Base-by-base conservation (phyloP, 768 basidiomycete genomes). In the Pisolithus microcarpus region DNA sequence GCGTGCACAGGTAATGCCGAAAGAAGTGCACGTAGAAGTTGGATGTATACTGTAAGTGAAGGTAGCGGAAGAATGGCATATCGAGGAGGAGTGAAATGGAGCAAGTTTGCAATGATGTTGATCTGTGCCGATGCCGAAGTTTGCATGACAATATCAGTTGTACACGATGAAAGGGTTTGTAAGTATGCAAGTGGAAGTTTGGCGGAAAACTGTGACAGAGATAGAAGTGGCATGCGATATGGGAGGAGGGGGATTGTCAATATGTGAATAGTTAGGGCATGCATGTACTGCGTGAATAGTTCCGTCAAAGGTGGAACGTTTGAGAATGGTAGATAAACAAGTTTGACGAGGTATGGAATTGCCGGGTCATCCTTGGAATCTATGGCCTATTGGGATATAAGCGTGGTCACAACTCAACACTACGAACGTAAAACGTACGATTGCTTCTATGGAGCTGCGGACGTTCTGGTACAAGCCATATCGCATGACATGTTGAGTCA, bases 231-330 rank as follows among this genome's bases (percentile, higher is more conserved):
- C 43, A 87, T 71, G 7, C 81, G 85, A 65, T 88, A 85, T 1
- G 90, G 91, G 0, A 97, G 75, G 0, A 91, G 69, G 0, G 88
- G 86, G 40, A 94, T 72, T 1, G 84, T 76, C 51, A 95, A 72
- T 49, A 94, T 79, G 53, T 71, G 65, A 15, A 70, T 61, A 48
- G 87, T 56, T 26, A 87, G 58, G 16, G 65, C 60, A 28, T 65
- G 55, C 15, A 84, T 59, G 39, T 72, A 64, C 53, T 54, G 57
- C 6, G 64, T 24, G 43, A 60, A 63, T 15, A 34, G 23, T 26
- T 55, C 55, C 10, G 61, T 67, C 21, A 73, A 76, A 39, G 63
- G 78, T 7, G 58, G 18, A 30, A 60, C 26, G 26, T 49, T 52
- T 7, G 34, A 36, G 23, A 67, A 49, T 1, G 66, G 63, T 23